Base-by-base conservation (phyloP, 2,329 filamentous ascomycete genomes). In the Trichoderma koningiopsis region DNA sequence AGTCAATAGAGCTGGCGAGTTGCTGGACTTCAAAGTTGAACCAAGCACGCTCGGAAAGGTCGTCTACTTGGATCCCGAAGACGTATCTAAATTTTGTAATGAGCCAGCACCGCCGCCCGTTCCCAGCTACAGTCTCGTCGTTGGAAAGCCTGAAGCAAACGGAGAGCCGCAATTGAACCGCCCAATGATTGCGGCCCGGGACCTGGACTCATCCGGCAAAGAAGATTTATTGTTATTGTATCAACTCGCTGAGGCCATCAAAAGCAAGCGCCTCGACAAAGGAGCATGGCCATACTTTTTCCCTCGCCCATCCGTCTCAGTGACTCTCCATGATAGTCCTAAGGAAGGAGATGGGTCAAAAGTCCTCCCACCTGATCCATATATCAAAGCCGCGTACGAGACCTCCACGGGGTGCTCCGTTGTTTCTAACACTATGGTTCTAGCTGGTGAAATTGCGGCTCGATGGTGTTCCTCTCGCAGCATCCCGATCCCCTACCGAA, bases 381-480 rank as follows among this genome's bases (percentile, higher is more conserved):
- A 83, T 68, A 88, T 89, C 72, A 77, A 77, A 22, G 77, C 81
- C 24, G 71, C 71, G 33, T 76, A 75, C 40, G 76, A 77, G 22
- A 58, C 72, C 2, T 79, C 77, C 10, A 77, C 71, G 5, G 77
- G 75, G 33, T 77, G 76, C 56, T 77, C 78, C 0, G 72, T 82
- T 4, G 81, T 83, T 13, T 72, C 77, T 60, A 80, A 77, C 58
- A 76, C 78, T 49, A 92, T 91, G 89, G 82, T 87, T 47, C 81
- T 90, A 4, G 89, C 88, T 14, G 88, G 87, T 66, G 84, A 90
- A 73, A 80, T 89, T 31, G 88, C 86, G 47, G 89, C 88, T 24
- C 81, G 80, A 35, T 92, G 88, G 87, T 90, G 88, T 74, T 75
- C 82, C 58, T 82, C 84, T 27, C 85, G 88, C 61, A 79, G 81